Conservation (phyloP, 352 stramenopile species). For the Plasmopara muralis region DNA sequence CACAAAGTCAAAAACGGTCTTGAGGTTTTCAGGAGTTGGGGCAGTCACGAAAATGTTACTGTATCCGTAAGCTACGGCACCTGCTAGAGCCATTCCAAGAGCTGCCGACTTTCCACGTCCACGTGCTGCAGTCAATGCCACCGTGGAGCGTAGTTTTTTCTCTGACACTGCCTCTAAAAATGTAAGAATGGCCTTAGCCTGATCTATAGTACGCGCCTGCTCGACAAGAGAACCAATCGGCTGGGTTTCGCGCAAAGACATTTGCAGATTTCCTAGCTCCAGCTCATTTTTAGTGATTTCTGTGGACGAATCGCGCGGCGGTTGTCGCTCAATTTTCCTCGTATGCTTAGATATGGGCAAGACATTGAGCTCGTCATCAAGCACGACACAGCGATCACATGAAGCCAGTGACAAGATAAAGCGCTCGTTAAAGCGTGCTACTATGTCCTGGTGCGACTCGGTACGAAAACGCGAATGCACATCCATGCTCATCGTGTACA, state of each 20-base stretch:
- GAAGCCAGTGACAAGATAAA: slow-evolving; percentile 97
- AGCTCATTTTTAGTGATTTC: slow-evolving; percentile 69
- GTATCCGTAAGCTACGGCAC: slow-evolving; percentile 83
- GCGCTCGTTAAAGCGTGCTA: slow-evolving; percentile 98
- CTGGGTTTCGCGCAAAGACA: slow-evolving; percentile 92
- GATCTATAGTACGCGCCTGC: slow-evolving; percentile 93
- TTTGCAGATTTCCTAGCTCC: slow-evolving; percentile 92
- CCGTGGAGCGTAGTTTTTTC: slow-evolving; percentile 91
- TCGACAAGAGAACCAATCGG: slow-evolving; percentile 94
- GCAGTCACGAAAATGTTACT: slow-evolving; percentile 97
- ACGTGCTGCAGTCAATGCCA: slow-evolving; percentile 91
- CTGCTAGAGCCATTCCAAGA: slow-evolving; percentile 89
- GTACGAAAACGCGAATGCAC: slow-evolving; percentile 88
- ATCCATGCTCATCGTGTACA: slow-evolving; percentile 99
- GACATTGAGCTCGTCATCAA: slow-evolving; percentile 99
- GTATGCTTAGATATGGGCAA: slow-evolving; percentile 93
- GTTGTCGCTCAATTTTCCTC: slow-evolving; percentile 82
- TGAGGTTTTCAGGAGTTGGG: slow-evolving; percentile 97
- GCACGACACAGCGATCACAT: slow-evolving; percentile 94
- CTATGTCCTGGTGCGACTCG: slow-evolving; percentile 91
- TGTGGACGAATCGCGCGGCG: slow-evolving; percentile 45
- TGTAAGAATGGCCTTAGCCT: slow-evolving; percentile 93
- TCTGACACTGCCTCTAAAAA: slow-evolving; percentile 98
- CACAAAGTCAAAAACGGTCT: slow-evolving; percentile 98
- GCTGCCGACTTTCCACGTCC: slow-evolving; percentile 96